Base-by-base conservation (phyloP, 441 rosid genomes). In the Macaranga tanarius region DNA sequence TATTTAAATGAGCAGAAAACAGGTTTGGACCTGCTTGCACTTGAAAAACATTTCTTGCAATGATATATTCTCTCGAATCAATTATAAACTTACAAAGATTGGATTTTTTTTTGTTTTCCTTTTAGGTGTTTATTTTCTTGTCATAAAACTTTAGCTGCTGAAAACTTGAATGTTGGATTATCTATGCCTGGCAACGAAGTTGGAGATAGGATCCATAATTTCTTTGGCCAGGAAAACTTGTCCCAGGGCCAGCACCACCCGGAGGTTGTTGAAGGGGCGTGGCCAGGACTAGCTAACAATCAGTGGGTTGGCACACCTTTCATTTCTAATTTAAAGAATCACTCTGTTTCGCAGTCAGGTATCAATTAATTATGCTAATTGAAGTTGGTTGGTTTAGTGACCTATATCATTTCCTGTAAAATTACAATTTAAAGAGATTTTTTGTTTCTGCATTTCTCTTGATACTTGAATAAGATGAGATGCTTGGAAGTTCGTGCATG, bases 141-240 rank as follows among this genome's bases (percentile, higher is more conserved):
- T 45, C 67, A 40, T 63, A 67, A 77, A 77, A 80, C 65, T 72
- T 71, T 63, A 73, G 52, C 78, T 73, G 69, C 80, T 77, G 80
- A 79, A 76, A 54, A 65, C 38, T 79, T 59, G 69, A 55, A 67
- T 48, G 78, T 76, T 65, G 80, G 60, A 54, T 83, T 77, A 86
- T 87, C 94, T 86, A 92, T 93, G 97, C 96, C 98, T 90, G 98
- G 95, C 79, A 90, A 93, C 91, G 92, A 88, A 86, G 85, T 82
- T 85, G 97, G 94, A 82, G 98, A 93, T 80, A 86, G 89, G 86
- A 86, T 86, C 83, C 96, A 89, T 80, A 90, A 89, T 85, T 89
- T 89, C 84, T 86, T 90, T 85, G 93, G 87, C 78, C 92, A 86
- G 69, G 95, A 90, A 74, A 85, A 79, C 73, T 79, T 84, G 76